Conservation (phyloP, 1,284 basidiomycete species). For the Sporisorium iseilematis-ciliati region DNA sequence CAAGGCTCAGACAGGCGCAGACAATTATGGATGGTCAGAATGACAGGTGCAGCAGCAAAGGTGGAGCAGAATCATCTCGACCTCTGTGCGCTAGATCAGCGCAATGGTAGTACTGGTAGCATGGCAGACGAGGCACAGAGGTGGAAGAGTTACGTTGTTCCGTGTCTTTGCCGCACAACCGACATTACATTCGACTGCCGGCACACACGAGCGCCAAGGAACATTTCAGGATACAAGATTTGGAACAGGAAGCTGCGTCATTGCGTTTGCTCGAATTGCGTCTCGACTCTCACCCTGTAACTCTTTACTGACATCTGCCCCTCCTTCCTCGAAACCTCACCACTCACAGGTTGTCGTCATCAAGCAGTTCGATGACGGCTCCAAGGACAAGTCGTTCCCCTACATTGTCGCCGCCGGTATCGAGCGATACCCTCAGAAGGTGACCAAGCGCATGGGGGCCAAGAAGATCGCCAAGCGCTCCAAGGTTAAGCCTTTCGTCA, state of each 20-base stretch:
- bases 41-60: no score
- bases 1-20: no score
- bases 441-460: constrained; percentile 69
- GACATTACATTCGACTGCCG: no score
- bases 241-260: constrained; percentile 15
- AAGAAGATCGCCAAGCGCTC: constrained; percentile 69
- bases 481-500: constrained; percentile 70
- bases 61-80: no score
- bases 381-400: constrained; percentile 68
- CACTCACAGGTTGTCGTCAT: constrained; percentile 67
- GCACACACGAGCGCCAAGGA: no score
- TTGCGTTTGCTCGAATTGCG: not conserved
- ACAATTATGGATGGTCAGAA: no score
- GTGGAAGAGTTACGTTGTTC: not conserved
- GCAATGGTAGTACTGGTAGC: no score
- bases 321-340: not conserved
- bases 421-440: constrained; percentile 70
- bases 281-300: not conserved
- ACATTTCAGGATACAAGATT: not conserved
- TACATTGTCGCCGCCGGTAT: constrained; percentile 69
- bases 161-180: not conserved
- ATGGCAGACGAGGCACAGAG: no score
- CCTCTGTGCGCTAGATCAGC: no score
- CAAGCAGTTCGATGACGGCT: constrained; percentile 70
- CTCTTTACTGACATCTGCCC: constrained; percentile 10